These are phyloP conservation scores for Striga hermonthica DNA, from an alignment of 305 asterid species.

Conservation along the genomic window DNA sequence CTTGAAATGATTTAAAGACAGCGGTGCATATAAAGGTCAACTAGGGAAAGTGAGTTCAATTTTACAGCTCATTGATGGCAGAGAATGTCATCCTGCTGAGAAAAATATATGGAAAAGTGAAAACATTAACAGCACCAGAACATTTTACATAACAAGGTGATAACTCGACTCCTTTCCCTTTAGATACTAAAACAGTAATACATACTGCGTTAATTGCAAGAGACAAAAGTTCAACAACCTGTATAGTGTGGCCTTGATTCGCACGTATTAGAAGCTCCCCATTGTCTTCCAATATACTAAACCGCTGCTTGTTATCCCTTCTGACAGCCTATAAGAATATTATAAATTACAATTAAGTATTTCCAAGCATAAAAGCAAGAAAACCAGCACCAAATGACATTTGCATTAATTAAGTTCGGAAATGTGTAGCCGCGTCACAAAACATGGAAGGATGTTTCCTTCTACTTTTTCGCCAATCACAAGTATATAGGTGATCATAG, in stretches of 20 bases:
- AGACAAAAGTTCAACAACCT: slow-evolving; percentile 38
- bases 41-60: not conserved
- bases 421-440: too few species aligned
- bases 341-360: not conserved
- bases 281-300: slow-evolving; percentile 70
- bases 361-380: slow-evolving; percentile 7
- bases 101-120: not conserved
- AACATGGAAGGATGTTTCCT: too few species aligned
- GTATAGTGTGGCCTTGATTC: slow-evolving; percentile 82
- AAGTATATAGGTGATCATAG: not conserved
- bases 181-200: slow-evolving; percentile 7
- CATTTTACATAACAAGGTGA: slow-evolving; percentile 11
- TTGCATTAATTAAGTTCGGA: too few species aligned
- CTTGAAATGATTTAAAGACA: not conserved
- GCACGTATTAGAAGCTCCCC: slow-evolving; percentile 90
- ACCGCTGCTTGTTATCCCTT: slow-evolving; percentile 85
- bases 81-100: slow-evolving; percentile 6
- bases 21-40: not conserved
- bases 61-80: slow-evolving; percentile 7
- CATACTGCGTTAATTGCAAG: slow-evolving; percentile 25
- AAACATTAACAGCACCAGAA: not conserved
- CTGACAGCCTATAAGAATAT: slow-evolving; percentile 58
- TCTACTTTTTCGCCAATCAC: not conserved
- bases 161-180: slow-evolving; percentile 2
- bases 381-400: too few species aligned